Base-by-base conservation (phyloP, 2,329 filamentous ascomycete genomes). In the Phialemonium atrogriseum region DNA sequence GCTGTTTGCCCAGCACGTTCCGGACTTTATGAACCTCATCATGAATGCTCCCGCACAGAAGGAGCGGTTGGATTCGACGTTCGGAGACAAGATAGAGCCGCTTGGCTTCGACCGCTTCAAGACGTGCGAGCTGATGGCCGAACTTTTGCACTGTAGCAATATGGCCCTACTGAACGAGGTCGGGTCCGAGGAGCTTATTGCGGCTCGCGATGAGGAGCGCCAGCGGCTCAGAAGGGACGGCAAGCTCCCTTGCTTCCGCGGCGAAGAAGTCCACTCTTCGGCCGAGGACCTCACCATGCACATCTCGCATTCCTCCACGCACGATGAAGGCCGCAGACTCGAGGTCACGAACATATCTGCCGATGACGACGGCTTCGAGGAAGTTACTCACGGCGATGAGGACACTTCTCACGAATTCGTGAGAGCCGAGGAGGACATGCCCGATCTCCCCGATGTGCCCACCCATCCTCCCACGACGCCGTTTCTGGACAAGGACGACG, bases 51-150 rank as follows among this genome's bases (percentile, higher is more conserved):
- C 78, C 1, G 76, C 80, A 4, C 78, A 80, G 47, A 80, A 83
- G 51, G 75, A 80, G 27, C 77, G 80, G 36, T 65, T 95, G 22
- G 81, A 78, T 46, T 89, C 87, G 3, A 91, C 91, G 0, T 98
- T 94, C 64, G 88, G 88, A 32, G 76, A 80, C 27, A 84, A 82
- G 55, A 88, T 98, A 32, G 87, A 96, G 56, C 89, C 91, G 4
- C 70, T 98, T 8, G 91, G 91, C 3, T 98, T 98, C 51, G 91
- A 98, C 58, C 74, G 91, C 13, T 98, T 98, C 68, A 98, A 98
- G 66, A 96, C 91, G 0, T 98, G 91, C 56, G 91, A 98, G 59
- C 68, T 98, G 37, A 96, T 98, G 91, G 91, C 91, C 1, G 91
- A 98, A 58, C 67, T 98, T 26, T 63, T 98, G 23, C 91, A 98